Evolutionary conservation across 2,329 filamentous ascomycete species (phyloP).

Genomic region (Xylariales sp.): DNA sequence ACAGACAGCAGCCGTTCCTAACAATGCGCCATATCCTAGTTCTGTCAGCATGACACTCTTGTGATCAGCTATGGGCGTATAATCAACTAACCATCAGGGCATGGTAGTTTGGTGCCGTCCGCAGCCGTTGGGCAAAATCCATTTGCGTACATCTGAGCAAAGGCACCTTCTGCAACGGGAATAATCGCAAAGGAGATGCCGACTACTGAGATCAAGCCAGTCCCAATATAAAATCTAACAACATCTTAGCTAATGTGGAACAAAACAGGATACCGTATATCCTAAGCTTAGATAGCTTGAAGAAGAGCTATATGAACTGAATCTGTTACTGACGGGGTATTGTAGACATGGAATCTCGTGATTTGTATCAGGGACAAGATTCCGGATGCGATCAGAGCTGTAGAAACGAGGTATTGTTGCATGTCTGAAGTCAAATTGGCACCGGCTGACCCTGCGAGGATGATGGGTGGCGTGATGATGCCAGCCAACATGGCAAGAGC

Average conservation of each 20-base stretch:
- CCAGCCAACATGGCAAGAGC: conserved; percentile 71
- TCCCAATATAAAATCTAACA: conserved; percentile 75
- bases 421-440: conserved; percentile 57
- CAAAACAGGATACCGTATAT: no score
- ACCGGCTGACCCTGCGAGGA: conserved; percentile 57
- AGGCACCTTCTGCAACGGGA: conserved; percentile 65
- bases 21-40: conserved; percentile 59
- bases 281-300: no score
- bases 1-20: conserved; percentile 64
- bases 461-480: conserved; percentile 74
- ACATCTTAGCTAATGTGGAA: no score
- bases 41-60: no score
- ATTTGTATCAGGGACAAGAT: conserved; percentile 73
- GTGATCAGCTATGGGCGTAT: no score
- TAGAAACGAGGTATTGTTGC: conserved; percentile 75
- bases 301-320: not conserved
- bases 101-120: conserved; percentile 64
- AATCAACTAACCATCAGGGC: conserved; percentile 74
- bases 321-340: conserved; percentile 48
- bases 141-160: conserved; percentile 72
- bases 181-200: conserved; percentile 76
- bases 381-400: conserved; percentile 73
- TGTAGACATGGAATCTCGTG: conserved; percentile 67
- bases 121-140: conserved; percentile 59
- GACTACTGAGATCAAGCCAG: conserved; percentile 74